Conservation (phyloP, 768 basidiomycete species). For the Leccinum olivaceopallidum region DNA sequence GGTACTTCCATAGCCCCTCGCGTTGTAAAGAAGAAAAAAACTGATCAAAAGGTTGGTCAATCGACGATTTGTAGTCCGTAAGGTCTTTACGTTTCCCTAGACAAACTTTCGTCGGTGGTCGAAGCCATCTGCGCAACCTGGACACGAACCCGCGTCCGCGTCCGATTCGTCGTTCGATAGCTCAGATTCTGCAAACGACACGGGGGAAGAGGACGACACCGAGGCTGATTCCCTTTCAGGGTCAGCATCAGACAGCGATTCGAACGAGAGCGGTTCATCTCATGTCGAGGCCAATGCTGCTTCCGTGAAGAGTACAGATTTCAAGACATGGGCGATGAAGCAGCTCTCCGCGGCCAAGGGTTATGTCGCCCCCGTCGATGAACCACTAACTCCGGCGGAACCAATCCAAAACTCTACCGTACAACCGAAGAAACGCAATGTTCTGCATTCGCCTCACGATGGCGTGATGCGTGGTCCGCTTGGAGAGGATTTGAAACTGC, state of each 20-base stretch:
- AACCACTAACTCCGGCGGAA: slow-evolving; percentile 19
- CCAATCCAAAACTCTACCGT: background rate
- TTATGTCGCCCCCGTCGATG: slow-evolving; percentile 26
- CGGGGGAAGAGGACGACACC: slow-evolving; percentile 30
- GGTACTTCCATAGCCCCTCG: slow-evolving; percentile 55
- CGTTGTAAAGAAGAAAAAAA: slow-evolving; percentile 44
- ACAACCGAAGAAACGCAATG: slow-evolving; percentile 50
- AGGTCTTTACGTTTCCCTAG: slow-evolving; percentile 25
- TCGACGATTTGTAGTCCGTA: slow-evolving; percentile 4
- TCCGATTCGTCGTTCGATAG: slow-evolving; percentile 74
- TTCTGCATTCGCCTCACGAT: slow-evolving; percentile 31
- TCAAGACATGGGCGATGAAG: slow-evolving; percentile 89
- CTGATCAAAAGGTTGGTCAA: slow-evolving; percentile 44
- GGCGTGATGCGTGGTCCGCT: slow-evolving; percentile 73
- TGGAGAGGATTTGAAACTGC: slow-evolving; percentile 69
- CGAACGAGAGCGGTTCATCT: slow-evolving; percentile 19
- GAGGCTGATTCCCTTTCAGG: slow-evolving; percentile 14
- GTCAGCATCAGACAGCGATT: slow-evolving; percentile 20
- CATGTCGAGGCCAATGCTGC: slow-evolving; percentile 19
- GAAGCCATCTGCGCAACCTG: slow-evolving; percentile 29
- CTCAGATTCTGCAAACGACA: slow-evolving; percentile 73
- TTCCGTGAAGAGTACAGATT: slow-evolving; percentile 48
- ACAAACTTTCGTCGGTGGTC: slow-evolving; percentile 55
- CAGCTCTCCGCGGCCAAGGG: slow-evolving; percentile 61
- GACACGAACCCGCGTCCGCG: slow-evolving; percentile 33